A percentile compares a stretch with the other conserved stretches of the same genome.
These are phyloP conservation scores for Venturia aucupariae DNA, from an alignment of 2,329 filamentous ascomycete species.

Conservation along the genomic window DNA sequence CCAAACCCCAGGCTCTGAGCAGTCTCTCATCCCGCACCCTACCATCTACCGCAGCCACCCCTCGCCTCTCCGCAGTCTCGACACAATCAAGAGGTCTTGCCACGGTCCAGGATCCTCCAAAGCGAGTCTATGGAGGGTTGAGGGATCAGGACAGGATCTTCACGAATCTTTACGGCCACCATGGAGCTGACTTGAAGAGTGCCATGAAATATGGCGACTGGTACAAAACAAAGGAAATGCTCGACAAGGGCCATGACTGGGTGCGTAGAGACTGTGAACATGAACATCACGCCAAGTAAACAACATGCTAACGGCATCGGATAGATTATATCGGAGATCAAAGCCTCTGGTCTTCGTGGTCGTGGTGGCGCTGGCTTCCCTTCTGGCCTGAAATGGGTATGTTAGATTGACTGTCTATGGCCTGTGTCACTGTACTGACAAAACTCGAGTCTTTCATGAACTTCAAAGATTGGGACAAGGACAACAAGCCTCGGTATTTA, in stretches of 20 bases:
- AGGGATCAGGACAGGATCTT: constrained; percentile 98
- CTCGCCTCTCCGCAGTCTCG: constrained; percentile 27
- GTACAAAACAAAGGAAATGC: constrained; percentile 98
- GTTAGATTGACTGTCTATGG: constrained; percentile 25
- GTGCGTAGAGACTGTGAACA: constrained; percentile 31
- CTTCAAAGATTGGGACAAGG: constrained; percentile 99
- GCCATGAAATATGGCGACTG: constrained; percentile 98
- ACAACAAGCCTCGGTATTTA: constrained; percentile 87
- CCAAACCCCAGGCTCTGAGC: constrained; percentile 27
- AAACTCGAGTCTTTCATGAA: constrained; percentile 88
- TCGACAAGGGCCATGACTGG: constrained; percentile 96
- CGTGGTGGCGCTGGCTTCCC: constrained; percentile 97
- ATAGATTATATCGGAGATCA: constrained; percentile 91
- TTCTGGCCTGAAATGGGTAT: constrained; percentile 97
- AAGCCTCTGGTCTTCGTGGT: constrained; percentile 88
- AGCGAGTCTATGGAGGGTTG: constrained; percentile 71
- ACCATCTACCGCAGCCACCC: constrained; percentile 27
- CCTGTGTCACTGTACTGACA: neutral
- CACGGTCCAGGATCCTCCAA: constrained; percentile 45
- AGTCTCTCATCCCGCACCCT: constrained; percentile 33
- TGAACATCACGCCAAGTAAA: constrained; percentile 17
- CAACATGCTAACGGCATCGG: constrained; percentile 13
- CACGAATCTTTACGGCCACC: constrained; percentile 94
- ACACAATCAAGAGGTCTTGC: constrained; percentile 35
- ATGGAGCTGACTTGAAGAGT: constrained; percentile 81